These are phyloP conservation scores for Porcisia hertigi DNA, from an alignment of 208 protist species.

Conservation along the genomic window DNA sequence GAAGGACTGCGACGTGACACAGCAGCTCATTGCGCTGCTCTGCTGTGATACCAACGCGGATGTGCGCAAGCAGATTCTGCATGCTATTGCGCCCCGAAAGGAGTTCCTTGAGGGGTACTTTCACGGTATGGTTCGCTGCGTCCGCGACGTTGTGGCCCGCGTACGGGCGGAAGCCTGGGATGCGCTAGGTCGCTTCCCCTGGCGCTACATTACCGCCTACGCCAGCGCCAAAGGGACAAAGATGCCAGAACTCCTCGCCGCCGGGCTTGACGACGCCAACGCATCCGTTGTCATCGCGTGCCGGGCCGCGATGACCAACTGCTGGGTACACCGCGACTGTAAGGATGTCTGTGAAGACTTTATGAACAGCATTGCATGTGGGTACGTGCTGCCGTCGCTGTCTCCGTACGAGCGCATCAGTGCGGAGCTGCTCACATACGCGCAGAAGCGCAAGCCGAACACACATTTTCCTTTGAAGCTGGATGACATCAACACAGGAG, in stretches of 20 bases:
- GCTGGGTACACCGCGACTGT: constrained; percentile 85
- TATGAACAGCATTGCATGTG: constrained; percentile 65
- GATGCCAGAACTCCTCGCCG: constrained; percentile 52
- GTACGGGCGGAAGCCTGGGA: constrained; percentile 88
- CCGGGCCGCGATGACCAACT: constrained; percentile 74
- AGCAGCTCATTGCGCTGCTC: constrained; percentile 82
- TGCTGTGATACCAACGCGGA: constrained; percentile 82
- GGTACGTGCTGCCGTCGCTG: constrained; percentile 43
- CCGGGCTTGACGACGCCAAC: constrained; percentile 69
- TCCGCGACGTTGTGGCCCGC: constrained; percentile 74
- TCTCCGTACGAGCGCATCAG: constrained; percentile 64
- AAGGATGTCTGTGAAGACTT: constrained; percentile 62
- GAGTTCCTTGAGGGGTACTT: constrained; percentile 91
- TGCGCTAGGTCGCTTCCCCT: constrained; percentile 77
- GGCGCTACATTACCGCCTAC: constrained; percentile 85
- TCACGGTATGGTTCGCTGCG: constrained; percentile 76
- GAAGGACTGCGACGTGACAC: constrained; percentile 84
- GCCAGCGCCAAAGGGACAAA: constrained; percentile 56
- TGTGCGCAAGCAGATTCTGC: constrained; percentile 81
- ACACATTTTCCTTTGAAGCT: constrained; percentile 51
- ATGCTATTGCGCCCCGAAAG: constrained; percentile 68
- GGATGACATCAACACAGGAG: constrained; percentile 56
- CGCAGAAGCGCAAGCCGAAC: constrained; percentile 42
- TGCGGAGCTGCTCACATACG: constrained; percentile 59
- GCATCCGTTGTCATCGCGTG: constrained; percentile 76